These are phyloP conservation scores for Rhodotorula sp. DNA, from an alignment of 1,284 basidiomycete genomes.

Conservation along the genomic window DNA sequence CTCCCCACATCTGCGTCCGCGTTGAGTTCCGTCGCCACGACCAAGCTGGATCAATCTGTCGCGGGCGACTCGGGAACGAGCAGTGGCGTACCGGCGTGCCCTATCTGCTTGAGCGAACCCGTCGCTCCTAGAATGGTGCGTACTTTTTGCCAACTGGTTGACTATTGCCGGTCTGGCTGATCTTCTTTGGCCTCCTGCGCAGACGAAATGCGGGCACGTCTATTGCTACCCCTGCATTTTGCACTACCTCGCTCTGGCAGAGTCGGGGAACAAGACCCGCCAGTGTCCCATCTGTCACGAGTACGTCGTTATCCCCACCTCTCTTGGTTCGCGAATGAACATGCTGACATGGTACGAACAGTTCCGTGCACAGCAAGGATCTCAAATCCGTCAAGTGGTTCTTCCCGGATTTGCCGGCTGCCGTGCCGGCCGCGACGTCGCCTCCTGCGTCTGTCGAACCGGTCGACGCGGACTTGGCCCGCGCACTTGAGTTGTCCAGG, in stretches of 20 bases:
- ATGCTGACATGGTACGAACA: not conserved
- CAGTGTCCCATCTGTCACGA: slow-evolving; percentile 96
- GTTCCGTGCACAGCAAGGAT: slow-evolving; percentile 76
- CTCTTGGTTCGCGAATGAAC: no score
- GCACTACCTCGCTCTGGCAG: slow-evolving; percentile 68
- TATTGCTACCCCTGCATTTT: slow-evolving; percentile 75
- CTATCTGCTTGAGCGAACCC: slow-evolving; percentile 89
- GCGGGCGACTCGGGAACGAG: not conserved
- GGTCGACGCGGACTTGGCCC: slow-evolving; percentile 27
- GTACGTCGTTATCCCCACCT: slow-evolving; percentile 5
- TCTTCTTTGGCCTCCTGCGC: not conserved
- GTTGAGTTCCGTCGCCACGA: slow-evolving; percentile 35
- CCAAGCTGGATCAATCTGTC: slow-evolving; percentile 48
- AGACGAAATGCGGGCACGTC: slow-evolving; percentile 39
- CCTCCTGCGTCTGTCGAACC: not conserved
- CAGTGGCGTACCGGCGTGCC: slow-evolving; percentile 62
- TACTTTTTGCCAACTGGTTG: not conserved
- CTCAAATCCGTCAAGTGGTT: slow-evolving; percentile 79
- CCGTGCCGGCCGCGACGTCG: not conserved
- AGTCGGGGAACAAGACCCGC: slow-evolving; percentile 71
- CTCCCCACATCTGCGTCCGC: slow-evolving; percentile 65
- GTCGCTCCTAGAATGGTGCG: slow-evolving; percentile 90
- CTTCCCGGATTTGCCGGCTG: slow-evolving; percentile 41
- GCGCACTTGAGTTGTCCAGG: slow-evolving; percentile 21
- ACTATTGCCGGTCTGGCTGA: not conserved